Evolutionary conservation across 371 early-diverging fungal genomes (phyloP).

Genomic region (Cokeromyces recurvatus): DNA sequence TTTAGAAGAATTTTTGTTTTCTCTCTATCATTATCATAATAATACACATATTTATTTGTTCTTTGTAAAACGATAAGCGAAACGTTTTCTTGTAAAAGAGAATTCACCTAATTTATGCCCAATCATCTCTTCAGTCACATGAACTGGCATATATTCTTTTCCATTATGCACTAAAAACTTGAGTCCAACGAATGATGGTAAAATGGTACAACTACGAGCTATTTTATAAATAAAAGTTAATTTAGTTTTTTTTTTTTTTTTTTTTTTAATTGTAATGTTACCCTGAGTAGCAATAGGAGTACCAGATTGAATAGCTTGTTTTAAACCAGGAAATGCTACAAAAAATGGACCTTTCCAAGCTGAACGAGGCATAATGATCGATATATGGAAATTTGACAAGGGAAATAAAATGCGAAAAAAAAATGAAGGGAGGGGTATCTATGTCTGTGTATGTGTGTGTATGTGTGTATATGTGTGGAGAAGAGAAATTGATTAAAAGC

Average conservation of each 20-base stretch:
- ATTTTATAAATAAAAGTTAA: neutral
- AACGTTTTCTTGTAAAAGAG: constrained; percentile 85
- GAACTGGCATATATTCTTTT: constrained; percentile 81
- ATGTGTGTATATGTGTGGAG: too few relatives aligned
- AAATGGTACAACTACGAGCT: constrained; percentile 88
- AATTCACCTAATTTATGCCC: constrained; percentile 97
- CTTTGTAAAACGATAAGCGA: constrained; percentile 86
- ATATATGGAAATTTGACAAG: neutral
- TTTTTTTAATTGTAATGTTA: constrained; percentile 1
- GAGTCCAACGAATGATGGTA: constrained; percentile 88
- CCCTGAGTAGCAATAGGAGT: constrained; percentile 53
- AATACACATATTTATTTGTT: constrained; percentile 76
- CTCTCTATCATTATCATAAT: too few relatives aligned
- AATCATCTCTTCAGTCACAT: constrained; percentile 93
- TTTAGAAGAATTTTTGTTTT: too few relatives aligned
- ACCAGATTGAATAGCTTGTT: constrained; percentile 43
- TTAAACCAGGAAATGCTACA: constrained; percentile 70
- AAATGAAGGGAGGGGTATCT: too few relatives aligned
- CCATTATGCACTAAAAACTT: constrained; percentile 96
- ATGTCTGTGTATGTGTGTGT: too few relatives aligned
- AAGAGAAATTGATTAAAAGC: too few relatives aligned
- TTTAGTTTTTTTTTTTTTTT: too few relatives aligned
- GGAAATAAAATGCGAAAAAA: too few relatives aligned
- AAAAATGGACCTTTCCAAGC: constrained; percentile 96
- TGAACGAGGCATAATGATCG: constrained; percentile 61